Conservation (phyloP, 2,329 filamentous ascomycete genomes). For the Anisogramma anomala region DNA sequence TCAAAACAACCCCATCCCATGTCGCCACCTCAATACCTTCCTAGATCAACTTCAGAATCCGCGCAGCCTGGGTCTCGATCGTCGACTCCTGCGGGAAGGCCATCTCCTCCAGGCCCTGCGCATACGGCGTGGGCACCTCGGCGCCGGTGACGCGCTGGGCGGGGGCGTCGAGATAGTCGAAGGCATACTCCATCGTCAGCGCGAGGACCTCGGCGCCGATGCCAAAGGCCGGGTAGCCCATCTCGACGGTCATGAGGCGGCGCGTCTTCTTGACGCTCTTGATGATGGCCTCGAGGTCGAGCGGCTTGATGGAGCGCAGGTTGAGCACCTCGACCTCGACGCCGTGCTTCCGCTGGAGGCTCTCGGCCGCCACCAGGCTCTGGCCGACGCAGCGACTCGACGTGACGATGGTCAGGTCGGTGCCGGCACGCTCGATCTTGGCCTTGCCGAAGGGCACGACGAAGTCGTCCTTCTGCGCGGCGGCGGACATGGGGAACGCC, state of each 20-base stretch:
- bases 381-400: slow-evolving; percentile 93
- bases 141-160: slow-evolving; percentile 91
- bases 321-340: slow-evolving; percentile 96
- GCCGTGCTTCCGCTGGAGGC: slow-evolving; percentile 91
- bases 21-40: background rate
- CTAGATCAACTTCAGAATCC: slow-evolving; percentile 59
- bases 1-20: no score
- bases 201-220: slow-evolving; percentile 88
- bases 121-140: slow-evolving; percentile 94
- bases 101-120: slow-evolving; percentile 86
- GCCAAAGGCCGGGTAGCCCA: slow-evolving; percentile 90
- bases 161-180: slow-evolving; percentile 92
- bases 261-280: slow-evolving; percentile 98
- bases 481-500: slow-evolving; percentile 93
- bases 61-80: slow-evolving; percentile 79
- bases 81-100: slow-evolving; percentile 81
- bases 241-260: slow-evolving; percentile 83
- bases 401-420: slow-evolving; percentile 90
- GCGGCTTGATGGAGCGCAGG: slow-evolving; percentile 90
- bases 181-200: slow-evolving; percentile 91
- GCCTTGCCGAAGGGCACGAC: slow-evolving; percentile 97
- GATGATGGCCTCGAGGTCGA: slow-evolving; percentile 90
- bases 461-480: slow-evolving; percentile 90
- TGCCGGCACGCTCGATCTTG: slow-evolving; percentile 94
- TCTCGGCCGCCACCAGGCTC: slow-evolving; percentile 75